Conservation (phyloP, 2,329 filamentous ascomycete species). For the Neocatenulostroma microsporum region DNA sequence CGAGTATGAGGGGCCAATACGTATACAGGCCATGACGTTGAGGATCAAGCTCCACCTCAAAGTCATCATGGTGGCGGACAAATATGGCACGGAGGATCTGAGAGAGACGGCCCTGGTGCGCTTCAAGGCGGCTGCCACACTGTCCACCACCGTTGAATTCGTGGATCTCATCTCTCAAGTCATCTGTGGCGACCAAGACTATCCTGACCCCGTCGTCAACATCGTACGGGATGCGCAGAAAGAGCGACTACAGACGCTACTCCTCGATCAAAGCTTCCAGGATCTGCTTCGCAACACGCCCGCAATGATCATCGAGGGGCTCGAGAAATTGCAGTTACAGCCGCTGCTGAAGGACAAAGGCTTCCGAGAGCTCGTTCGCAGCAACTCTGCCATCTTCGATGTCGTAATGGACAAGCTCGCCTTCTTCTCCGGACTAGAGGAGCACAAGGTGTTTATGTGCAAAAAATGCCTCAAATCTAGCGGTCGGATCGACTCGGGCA, state of each 20-base stretch:
- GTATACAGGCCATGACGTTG: not conserved
- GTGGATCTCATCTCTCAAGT: not conserved
- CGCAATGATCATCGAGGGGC: not conserved
- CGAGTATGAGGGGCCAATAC: slow-evolving; percentile 5
- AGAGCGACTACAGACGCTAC: not conserved
- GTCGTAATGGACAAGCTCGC: too few species aligned
- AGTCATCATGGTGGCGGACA: slow-evolving; percentile 8
- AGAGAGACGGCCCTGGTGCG: not conserved
- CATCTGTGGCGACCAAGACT: not conserved
- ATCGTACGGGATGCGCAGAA: not conserved
- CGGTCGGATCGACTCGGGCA: too few species aligned
- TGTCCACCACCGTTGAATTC: too few species aligned
- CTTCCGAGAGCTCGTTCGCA: not conserved
- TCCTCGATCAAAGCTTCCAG: not conserved
- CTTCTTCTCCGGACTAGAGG: too few species aligned
- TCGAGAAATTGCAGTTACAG: not conserved
- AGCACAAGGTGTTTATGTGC: too few species aligned
- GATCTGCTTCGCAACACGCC: not conserved
- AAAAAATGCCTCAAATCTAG: too few species aligned
- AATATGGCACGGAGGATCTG: slow-evolving; percentile 4
- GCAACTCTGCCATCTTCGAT: too few species aligned
- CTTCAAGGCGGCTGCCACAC: too few species aligned
- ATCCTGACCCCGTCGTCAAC: not conserved
- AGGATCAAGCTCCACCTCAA: slow-evolving; percentile 7
- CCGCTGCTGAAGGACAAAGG: not conserved